A percentile compares a stretch with the other conserved stretches of the same genome.
phyloP scores from a whole-genome alignment of 2,329 filamentous ascomycete genomes.

The Ascosphaera apis region DNA sequence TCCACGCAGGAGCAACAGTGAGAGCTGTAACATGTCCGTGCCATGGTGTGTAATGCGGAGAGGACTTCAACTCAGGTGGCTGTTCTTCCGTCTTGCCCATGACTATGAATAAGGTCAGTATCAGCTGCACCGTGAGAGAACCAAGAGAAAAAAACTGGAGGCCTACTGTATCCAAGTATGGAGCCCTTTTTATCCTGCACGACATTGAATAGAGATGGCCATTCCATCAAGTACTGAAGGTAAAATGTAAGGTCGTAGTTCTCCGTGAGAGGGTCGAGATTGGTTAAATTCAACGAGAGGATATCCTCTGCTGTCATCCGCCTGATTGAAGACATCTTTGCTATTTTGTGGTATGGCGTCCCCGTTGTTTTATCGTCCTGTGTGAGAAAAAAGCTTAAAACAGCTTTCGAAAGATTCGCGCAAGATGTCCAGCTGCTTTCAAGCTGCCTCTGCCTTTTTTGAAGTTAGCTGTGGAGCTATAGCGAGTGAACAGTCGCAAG shows the following conservation, averaged over 20 bases:
- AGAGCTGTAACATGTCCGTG: constrained; percentile 94
- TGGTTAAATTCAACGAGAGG: constrained; percentile 77
- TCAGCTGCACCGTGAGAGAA: background rate
- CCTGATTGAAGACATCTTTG: constrained; percentile 55
- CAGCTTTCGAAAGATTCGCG: too few species aligned
- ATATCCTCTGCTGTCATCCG: constrained; percentile 68
- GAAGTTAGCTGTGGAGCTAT: too few species aligned
- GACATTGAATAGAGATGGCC: constrained; percentile 84
- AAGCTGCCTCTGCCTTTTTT: background rate
- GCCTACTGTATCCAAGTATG: constrained; percentile 79
- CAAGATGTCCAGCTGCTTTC: too few species aligned
- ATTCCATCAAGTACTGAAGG: constrained; percentile 83
- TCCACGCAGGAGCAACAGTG: constrained; percentile 69
- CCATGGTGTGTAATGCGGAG: constrained; percentile 91
- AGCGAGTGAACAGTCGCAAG: too few species aligned
- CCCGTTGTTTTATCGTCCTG: too few species aligned
- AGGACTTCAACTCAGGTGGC: constrained; percentile 47
- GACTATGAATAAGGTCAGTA: constrained; percentile 29
- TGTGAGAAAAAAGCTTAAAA: too few species aligned
- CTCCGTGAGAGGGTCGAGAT: constrained; percentile 90
- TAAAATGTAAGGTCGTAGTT: constrained; percentile 95
- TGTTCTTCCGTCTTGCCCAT: constrained; percentile 94
- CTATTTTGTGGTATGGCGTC: background rate
- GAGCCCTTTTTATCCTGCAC: constrained; percentile 70
- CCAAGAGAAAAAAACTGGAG: background rate